A percentile compares a stretch with the other conserved stretches of the same genome.
phyloP scores from a whole-genome alignment of 805 yeast genomes.

The Nakazawaea holstii region DNA sequence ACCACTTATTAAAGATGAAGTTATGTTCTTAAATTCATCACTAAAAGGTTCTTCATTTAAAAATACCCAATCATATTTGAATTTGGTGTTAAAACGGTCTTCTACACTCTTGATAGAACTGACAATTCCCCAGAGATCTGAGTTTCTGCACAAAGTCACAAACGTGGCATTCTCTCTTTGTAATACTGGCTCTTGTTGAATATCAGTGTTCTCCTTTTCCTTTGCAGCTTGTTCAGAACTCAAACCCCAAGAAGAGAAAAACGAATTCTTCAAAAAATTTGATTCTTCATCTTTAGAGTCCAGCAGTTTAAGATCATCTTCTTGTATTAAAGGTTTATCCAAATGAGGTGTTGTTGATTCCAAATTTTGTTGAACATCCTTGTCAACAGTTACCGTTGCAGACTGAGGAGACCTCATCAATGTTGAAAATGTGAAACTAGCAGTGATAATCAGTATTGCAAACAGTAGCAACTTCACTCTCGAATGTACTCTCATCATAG shows the following conservation, averaged over 20 bases:
- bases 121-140: constrained; percentile 52
- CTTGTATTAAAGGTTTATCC: neutral
- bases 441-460: constrained; percentile 4
- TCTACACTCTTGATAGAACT: constrained; percentile 66
- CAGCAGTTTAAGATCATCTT: neutral
- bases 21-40: constrained; percentile 58
- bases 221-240: neutral
- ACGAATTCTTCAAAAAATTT: constrained; percentile 1
- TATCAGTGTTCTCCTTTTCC: neutral
- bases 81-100: constrained; percentile 72
- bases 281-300: neutral
- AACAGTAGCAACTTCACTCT: constrained; percentile 1
- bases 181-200: neutral
- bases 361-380: neutral
- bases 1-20: constrained; percentile 57
- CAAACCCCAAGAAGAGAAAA: constrained; percentile 1
- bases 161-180: constrained; percentile 43
- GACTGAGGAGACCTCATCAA: neutral
- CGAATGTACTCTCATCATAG: constrained; percentile 4
- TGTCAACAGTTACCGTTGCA: neutral
- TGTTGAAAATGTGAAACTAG: constrained; percentile 2
- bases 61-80: constrained; percentile 89
- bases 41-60: constrained; percentile 75
- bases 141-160: constrained; percentile 65
- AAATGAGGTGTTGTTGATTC: constrained; percentile 4